Conservation (phyloP, 345 rosid genomes). For the Orychophragmus violaceus region DNA sequence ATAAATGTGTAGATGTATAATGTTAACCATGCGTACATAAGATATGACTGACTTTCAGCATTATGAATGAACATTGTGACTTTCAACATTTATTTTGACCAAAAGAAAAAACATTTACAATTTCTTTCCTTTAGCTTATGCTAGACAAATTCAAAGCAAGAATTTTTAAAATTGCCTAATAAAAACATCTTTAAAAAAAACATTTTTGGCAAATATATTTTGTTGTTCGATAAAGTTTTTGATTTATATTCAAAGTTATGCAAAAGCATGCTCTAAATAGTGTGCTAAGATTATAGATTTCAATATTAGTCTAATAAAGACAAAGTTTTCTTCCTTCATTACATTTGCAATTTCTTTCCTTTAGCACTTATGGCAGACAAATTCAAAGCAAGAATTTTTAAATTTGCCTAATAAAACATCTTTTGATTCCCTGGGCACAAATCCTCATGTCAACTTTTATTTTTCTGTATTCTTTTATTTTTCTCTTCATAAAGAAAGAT, state of each 20-base stretch:
- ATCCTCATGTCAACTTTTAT: conserved; percentile 28
- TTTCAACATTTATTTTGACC: too few species aligned
- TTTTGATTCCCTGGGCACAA: conserved; percentile 35
- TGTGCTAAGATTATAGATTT: too few species aligned
- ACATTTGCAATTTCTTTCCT: conserved; percentile 11
- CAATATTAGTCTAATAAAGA: too few species aligned
- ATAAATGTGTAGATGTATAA: not conserved
- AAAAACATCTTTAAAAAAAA: conserved; percentile 33
- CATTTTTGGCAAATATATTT: too few species aligned
- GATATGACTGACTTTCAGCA: too few species aligned
- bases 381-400: conserved; percentile 24
- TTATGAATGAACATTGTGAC: too few species aligned
- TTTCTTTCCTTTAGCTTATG: conserved; percentile 23
- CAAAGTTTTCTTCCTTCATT: too few species aligned
- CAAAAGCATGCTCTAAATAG: too few species aligned
- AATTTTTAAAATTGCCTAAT: conserved; percentile 21
- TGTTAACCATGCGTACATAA: conserved; percentile 12
- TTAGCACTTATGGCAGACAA: conserved; percentile 34
- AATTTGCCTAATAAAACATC: conserved; percentile 30
- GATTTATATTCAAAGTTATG: too few species aligned
- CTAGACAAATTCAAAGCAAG: conserved; percentile 33
- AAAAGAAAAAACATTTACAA: too few species aligned
- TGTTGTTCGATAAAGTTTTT: too few species aligned
- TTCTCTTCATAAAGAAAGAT: conserved; percentile 24
- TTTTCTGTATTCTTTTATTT: not conserved